Conservation (phyloP, 2,329 filamentous ascomycete species). For the Aspergillus ibericus region DNA sequence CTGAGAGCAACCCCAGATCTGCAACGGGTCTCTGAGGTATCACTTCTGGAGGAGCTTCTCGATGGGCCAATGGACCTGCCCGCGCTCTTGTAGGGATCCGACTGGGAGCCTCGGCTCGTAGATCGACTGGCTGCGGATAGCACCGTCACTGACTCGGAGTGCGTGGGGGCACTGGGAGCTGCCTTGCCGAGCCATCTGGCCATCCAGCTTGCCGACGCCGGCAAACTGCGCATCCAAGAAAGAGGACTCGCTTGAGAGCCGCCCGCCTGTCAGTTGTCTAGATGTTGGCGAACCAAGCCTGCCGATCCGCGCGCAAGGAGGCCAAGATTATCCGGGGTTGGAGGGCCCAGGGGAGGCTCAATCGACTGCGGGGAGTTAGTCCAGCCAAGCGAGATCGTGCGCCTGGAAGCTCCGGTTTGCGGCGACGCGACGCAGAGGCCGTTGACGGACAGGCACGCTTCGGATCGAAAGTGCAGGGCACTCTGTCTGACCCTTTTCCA, state of each 20-base stretch:
- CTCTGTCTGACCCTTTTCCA: neutral
- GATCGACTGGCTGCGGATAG: neutral
- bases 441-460: neutral
- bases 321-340: conserved; percentile 13
- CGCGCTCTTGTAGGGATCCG: neutral
- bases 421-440: neutral
- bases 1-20: neutral
- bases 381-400: conserved; percentile 14
- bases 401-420: conserved; percentile 1
- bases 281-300: conserved; percentile 9
- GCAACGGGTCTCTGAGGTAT: neutral
- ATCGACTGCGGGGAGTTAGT: conserved; percentile 15
- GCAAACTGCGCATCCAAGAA: conserved; percentile 1
- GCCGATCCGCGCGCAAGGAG: conserved; percentile 12
- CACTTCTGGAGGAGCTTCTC: neutral
- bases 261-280: neutral
- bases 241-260: neutral
- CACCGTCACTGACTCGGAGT: neutral
- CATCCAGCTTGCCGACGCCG: neutral
- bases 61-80: neutral
- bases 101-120: neutral
- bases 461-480: neutral
- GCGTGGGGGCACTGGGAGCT: neutral
- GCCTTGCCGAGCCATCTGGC: neutral
- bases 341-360: conserved; percentile 12